Percentiles rank a stretch among this genome's conserved stretches.
These are phyloP conservation scores for Ulota crispa DNA, from an alignment of 225 moss, liverwort and hornwort species.

Conservation along the genomic window DNA sequence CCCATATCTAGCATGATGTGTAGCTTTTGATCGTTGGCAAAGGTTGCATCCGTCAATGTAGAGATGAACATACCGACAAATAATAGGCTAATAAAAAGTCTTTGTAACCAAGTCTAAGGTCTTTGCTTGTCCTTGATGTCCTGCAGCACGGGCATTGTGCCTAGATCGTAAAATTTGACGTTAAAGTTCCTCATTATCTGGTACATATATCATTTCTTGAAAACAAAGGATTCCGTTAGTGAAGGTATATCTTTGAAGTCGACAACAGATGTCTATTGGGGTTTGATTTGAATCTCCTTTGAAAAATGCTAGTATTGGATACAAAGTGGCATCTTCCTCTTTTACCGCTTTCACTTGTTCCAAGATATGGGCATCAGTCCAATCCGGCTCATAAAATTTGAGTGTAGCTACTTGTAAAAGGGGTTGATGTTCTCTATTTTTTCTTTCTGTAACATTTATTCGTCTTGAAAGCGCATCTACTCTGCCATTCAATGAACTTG, in stretches of 20 bases:
- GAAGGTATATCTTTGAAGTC: no score
- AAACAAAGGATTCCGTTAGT: no score
- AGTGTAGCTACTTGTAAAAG: background rate
- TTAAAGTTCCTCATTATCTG: background rate
- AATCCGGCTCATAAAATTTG: background rate
- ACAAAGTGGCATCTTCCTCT: background rate
- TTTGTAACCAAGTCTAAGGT: background rate
- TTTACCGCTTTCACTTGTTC: background rate
- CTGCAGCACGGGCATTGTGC: background rate
- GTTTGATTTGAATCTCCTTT: no score
- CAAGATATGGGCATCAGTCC: background rate
- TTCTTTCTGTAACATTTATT: no score
- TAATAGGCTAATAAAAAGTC: background rate
- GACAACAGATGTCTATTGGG: background rate
- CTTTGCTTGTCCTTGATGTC: background rate
- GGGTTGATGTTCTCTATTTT: no score
- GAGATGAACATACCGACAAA: background rate
- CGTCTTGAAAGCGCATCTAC: no score
- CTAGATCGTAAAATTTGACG: background rate
- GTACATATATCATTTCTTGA: no score
- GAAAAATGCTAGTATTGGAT: background rate
- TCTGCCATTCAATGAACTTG: no score
- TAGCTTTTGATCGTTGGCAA: background rate
- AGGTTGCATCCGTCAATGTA: background rate
- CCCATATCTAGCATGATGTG: no score